Base-by-base conservation (phyloP, 1,284 basidiomycete genomes). In the Naganishia sp. region DNA sequence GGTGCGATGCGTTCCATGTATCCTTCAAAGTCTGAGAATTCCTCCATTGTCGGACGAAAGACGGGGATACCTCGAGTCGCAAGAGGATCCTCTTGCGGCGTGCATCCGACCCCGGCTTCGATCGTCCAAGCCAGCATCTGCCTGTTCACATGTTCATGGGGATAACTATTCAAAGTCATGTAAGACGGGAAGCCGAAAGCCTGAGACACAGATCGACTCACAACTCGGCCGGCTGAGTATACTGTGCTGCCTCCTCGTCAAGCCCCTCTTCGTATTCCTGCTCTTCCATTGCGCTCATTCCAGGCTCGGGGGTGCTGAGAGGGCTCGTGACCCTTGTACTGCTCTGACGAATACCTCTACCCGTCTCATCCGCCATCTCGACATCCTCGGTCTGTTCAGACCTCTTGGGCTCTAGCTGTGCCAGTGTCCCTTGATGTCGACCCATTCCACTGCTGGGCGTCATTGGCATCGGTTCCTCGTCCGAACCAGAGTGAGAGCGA, bases 21-120 rank as follows among this genome's bases (percentile, higher is more conserved):
- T 4, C 78, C 86, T 74, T 94, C 92, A 76, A 95, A 95, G 75
- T 95, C 90, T 72, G 76, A 71, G 72, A 94, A 95, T 72, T 94
- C 90, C 60, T 88, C 87, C 85, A 93, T 87, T 1, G 89, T 87
- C 6, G 94, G 94, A 74, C 87, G 89, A 84, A 97, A 97, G 17
- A 97, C 90, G 17, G 94, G 94, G 54, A 96, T 94, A 47, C 94
- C 94, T 62, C 90, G 86, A 72, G 87, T 84, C 0, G 90, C 90
- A n/a, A 87, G 76, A 13, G 87, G 89, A 81, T 94, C 92, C 74
- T 93, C 90, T 52, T 85, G 84, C 17, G 92, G 92, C 2, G 75
- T 52, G 18, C 66, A 53, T 41, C 64, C 65, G 13, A 25, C 31
- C 23, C 52, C 56, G 15, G 56, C 56, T 53, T 57, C 53, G 15